Conservation (phyloP, 805 yeast species). For the Barnettozyma populi region DNA sequence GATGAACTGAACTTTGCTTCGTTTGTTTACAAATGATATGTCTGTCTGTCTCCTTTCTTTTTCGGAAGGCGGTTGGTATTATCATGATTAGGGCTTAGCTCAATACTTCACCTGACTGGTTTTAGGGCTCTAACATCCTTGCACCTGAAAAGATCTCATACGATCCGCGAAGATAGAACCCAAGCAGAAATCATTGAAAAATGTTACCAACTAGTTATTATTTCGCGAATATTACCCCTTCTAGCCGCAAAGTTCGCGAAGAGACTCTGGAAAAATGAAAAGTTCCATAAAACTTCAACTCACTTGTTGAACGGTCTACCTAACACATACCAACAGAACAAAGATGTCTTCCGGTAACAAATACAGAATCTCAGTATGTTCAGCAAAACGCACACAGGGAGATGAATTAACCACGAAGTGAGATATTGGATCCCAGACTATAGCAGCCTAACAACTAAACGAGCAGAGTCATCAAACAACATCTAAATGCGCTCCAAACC, state of each 20-base stretch:
- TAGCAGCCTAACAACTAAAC: neutral
- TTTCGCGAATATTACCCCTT: neutral
- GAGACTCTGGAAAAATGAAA: slow-evolving; percentile 14
- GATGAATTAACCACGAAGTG: neutral
- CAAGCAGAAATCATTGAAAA: neutral
- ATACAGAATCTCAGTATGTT: slow-evolving; percentile 98
- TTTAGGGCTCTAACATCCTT: neutral
- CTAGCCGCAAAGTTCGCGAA: slow-evolving; percentile 2
- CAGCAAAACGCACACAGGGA: neutral
- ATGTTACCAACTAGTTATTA: neutral
- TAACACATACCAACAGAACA: slow-evolving; percentile 14
- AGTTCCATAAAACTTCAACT: slow-evolving; percentile 8
- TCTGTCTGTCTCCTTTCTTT: neutral
- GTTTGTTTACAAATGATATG: too few species aligned
- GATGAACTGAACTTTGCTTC: neutral
- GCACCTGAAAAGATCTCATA: neutral
- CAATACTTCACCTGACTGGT: neutral
- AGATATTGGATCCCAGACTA: neutral
- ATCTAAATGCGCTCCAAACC: neutral
- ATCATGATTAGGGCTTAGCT: too few species aligned
- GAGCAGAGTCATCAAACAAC: neutral
- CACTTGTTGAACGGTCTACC: slow-evolving; percentile 5
- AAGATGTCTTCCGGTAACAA: slow-evolving; percentile 95
- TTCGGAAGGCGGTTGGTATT: neutral
- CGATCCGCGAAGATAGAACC: neutral